A percentile compares a stretch with the other conserved stretches of the same genome.
Evolutionary conservation across 169 alveolate species (phyloP).

Genomic region (Plasmodium berghei): DNA sequence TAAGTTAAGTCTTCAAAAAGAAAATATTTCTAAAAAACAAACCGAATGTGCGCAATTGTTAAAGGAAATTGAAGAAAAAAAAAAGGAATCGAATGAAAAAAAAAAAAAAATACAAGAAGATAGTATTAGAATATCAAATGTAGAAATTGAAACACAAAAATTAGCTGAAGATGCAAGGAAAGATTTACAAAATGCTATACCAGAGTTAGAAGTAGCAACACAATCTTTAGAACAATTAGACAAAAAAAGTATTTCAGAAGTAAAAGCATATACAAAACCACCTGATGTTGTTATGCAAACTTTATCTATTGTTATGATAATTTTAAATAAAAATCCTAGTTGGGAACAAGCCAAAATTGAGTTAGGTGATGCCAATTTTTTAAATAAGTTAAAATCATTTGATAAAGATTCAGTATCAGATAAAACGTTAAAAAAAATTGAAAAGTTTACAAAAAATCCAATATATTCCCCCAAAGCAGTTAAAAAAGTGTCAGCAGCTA

Average conservation of each 20-base stretch:
- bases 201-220: slow-evolving; percentile 96
- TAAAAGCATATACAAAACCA: slow-evolving; percentile 91
- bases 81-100: slow-evolving; percentile 80
- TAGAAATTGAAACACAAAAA: slow-evolving; percentile 92
- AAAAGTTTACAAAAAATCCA: slow-evolving; percentile 90
- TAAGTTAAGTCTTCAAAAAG: slow-evolving; percentile 89
- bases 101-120: slow-evolving; percentile 91
- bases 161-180: slow-evolving; percentile 96
- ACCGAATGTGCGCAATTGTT: slow-evolving; percentile 91
- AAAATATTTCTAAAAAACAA: slow-evolving; percentile 89
- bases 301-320: slow-evolving; percentile 95
- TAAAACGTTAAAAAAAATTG: slow-evolving; percentile 90
- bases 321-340: slow-evolving; percentile 92
- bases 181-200: slow-evolving; percentile 96
- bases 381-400: slow-evolving; percentile 89
- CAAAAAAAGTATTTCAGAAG: slow-evolving; percentile 95
- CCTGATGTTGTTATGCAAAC: slow-evolving; percentile 94
- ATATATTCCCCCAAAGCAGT: slow-evolving; percentile 92
- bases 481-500: slow-evolving; percentile 93
- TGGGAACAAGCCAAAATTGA: slow-evolving; percentile 96
- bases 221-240: slow-evolving; percentile 96
- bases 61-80: slow-evolving; percentile 89
- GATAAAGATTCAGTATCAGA: slow-evolving; percentile 93
- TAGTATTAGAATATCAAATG: slow-evolving; percentile 92
- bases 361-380: slow-evolving; percentile 94